Base-by-base conservation (phyloP, 73 alveolate species). In the Paramecium caudatum region DNA sequence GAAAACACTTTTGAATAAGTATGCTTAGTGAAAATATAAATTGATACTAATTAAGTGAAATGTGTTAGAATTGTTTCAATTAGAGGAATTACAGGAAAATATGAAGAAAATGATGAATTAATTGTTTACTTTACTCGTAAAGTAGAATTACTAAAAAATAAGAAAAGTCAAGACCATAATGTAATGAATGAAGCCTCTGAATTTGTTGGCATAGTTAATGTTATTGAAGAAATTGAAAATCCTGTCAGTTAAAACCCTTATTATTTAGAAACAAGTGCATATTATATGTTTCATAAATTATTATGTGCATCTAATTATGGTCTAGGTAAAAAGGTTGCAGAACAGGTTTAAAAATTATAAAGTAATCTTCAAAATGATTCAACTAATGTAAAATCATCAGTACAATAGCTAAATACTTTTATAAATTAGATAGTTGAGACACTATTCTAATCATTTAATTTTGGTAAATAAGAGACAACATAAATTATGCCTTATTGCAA, bases 221-320 rank as follows among this genome's bases (percentile, higher is more conserved):
- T 65, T 65, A 32, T 49, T 0, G 83, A 65, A 33, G 83, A 65
- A 10, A 65, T 65, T 21, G 91, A 83, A 13, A 83, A 83, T 19
- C 85, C 78, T 25, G 91, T 85, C 0, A 83, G 37, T 61, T 48
- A 70, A 65, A 83, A 83, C 21, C 91, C 91, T 3, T 83, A 55
- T 17, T 55, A 65, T 61, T 70, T 83, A 36, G 91, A 83, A 83
- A 55, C 91, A 5, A 83, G 85, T 32, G 91, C 91, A 6, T 55
- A 83, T 83, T 83, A 83, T 33, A 83, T 83, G 91, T 83, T 83
- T 83, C 63, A 83, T 30, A 83, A 83, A 32, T 37, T 83, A 61
- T 55, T 83, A 9, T 83, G 91, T 61, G 91, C 91, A 19, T 47
- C 78, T 50, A 70, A 65, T 55, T 83, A 83, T 32, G 91, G 91